Percentiles rank a stretch among this genome's conserved stretches.
Evolutionary conservation across 1,139 yeast genomes (phyloP).

Genomic region (Suhomyces anneliseae): DNA sequence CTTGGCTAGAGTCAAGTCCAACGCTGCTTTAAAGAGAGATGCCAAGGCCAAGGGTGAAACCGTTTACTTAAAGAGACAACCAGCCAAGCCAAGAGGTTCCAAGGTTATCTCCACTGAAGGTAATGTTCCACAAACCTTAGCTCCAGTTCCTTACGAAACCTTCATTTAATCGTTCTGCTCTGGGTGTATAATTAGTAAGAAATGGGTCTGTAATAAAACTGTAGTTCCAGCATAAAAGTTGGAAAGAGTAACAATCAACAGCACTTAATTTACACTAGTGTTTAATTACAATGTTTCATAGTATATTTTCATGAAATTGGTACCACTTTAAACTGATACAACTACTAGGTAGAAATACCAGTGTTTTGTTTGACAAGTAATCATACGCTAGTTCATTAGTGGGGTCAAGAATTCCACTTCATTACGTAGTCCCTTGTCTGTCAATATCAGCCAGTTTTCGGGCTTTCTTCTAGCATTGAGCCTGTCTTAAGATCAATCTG

Average conservation of each 20-base stretch:
- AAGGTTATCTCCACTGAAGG: conserved; percentile 76
- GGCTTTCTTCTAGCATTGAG: not conserved
- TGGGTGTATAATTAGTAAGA: conserved; percentile 9
- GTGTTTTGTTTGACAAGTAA: conserved; percentile 8
- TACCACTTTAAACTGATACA: too few relatives aligned
- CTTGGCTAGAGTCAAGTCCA: conserved; percentile 95
- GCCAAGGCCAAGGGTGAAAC: conserved; percentile 94
- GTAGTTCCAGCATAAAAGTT: not conserved
- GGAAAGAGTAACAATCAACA: too few relatives aligned
- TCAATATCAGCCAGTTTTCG: not conserved
- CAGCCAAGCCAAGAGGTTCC: conserved; percentile 95
- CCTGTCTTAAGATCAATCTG: too few relatives aligned
- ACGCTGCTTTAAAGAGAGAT: conserved; percentile 90
- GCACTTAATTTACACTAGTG: too few relatives aligned
- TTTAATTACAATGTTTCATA: too few relatives aligned
- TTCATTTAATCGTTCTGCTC: conserved; percentile 63
- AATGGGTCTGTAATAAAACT: not conserved
- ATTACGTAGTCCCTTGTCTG: not conserved
- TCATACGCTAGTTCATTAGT: conserved; percentile 12
- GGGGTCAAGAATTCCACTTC: not conserved
- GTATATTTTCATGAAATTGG: too few relatives aligned
- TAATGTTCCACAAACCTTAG: conserved; percentile 93
- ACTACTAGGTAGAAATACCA: too few relatives aligned
- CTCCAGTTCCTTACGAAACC: conserved; percentile 99
- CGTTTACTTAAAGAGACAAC: conserved; percentile 95